These are phyloP conservation scores for Cercospora zeae-maydis DNA, from an alignment of 2,329 filamentous ascomycete genomes.

Conservation along the genomic window DNA sequence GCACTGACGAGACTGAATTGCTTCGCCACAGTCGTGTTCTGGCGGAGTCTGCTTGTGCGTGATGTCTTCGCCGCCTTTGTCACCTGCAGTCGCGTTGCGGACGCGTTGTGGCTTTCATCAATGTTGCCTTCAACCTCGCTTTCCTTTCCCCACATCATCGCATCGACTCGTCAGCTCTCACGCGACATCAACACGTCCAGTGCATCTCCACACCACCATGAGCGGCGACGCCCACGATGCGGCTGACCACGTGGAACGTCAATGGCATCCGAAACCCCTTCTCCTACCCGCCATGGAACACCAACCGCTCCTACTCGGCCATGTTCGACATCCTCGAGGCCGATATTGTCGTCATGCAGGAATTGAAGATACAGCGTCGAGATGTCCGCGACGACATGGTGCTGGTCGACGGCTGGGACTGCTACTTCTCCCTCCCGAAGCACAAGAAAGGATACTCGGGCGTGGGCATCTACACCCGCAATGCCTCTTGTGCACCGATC, in stretches of 20 bases:
- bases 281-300: constrained; percentile 52
- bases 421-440: constrained; percentile 88
- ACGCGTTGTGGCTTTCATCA: constrained; percentile 2
- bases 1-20: background rate
- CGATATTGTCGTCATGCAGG: constrained; percentile 92
- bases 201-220: background rate
- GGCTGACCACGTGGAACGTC: constrained; percentile 48
- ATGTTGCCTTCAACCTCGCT: too few relatives aligned
- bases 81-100: constrained; percentile 3
- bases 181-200: background rate
- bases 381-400: constrained; percentile 95
- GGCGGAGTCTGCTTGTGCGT: background rate
- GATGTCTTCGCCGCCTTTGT: background rate
- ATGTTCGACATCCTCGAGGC: constrained; percentile 95
- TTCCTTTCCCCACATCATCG: background rate
- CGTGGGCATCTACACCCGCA: constrained; percentile 92
- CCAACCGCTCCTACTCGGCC: constrained; percentile 49
- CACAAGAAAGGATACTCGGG: constrained; percentile 97
- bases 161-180: background rate
- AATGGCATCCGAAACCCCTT: constrained; percentile 55
- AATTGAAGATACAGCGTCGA: constrained; percentile 92
- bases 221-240: constrained; percentile 31
- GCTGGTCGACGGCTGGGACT: constrained; percentile 89
- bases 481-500: constrained; percentile 77
- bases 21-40: background rate